These are phyloP conservation scores for Sinapis alba DNA, from an alignment of 441 rosid genomes.

Conservation along the genomic window DNA sequence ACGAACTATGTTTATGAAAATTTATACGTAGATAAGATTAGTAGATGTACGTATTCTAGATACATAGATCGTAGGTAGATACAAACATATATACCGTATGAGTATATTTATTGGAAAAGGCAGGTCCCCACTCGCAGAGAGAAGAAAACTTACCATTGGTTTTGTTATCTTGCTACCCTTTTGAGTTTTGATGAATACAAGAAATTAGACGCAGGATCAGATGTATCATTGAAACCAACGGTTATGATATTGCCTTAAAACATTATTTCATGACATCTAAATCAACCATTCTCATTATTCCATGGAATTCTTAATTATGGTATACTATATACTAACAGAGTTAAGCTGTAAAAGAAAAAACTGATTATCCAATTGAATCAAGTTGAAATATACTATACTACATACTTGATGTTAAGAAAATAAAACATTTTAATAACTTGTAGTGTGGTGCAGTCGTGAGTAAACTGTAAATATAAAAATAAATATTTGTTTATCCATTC, in stretches of 20 bases:
- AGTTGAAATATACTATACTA: conserved; percentile 14
- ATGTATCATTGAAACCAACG: background rate
- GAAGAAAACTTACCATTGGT: conserved; percentile 6
- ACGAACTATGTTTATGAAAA: conserved; percentile 14
- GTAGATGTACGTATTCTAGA: conserved; percentile 13
- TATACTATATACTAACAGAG: background rate
- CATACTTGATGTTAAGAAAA: background rate
- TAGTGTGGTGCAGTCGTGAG: background rate
- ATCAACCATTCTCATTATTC: background rate
- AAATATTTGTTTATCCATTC: background rate
- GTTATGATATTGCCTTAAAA: background rate
- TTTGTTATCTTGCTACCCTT: conserved; percentile 17
- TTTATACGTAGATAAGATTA: conserved; percentile 28
- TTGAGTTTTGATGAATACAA: conserved; percentile 1
- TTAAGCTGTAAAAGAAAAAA: background rate
- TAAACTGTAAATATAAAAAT: background rate
- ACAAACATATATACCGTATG: conserved; percentile 17
- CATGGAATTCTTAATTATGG: background rate
- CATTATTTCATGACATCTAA: background rate
- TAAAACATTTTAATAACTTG: background rate
- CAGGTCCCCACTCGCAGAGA: conserved; percentile 3
- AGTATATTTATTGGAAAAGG: conserved; percentile 18
- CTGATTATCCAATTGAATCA: background rate
- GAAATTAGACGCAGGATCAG: background rate
- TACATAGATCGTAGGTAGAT: conserved; percentile 7